A percentile compares a stretch with the other conserved stretches of the same genome.
Evolutionary conservation across 202 grass and related monocot genomes (phyloP).

Genomic region (Tripidium arundinaceum): DNA sequence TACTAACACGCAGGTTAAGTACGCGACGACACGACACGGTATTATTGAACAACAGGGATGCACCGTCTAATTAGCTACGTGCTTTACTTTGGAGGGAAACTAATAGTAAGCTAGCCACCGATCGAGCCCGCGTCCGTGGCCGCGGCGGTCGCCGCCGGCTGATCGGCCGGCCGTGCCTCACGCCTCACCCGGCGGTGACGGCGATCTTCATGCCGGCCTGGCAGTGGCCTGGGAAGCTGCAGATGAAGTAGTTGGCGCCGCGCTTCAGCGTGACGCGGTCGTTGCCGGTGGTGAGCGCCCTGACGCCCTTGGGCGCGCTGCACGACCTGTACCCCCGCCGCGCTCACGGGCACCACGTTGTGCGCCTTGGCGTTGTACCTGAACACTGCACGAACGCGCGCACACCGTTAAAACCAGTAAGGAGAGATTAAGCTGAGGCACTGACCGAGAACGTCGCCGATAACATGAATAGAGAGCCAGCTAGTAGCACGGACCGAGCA

Average conservation of each 20-base stretch:
- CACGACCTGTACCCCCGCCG: constrained; percentile 59
- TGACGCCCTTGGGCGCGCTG: constrained; percentile 38
- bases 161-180: not conserved
- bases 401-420: too few species aligned
- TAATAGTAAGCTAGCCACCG: not conserved
- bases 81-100: not conserved
- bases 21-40: not conserved
- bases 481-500: constrained; percentile 49
- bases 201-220: constrained; percentile 77
- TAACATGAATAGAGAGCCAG: not conserved
- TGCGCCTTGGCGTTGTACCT: constrained; percentile 58
- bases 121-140: too few species aligned
- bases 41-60: not conserved
- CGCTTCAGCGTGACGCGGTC: constrained; percentile 78
- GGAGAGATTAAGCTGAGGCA: not conserved
- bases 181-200: constrained; percentile 48
- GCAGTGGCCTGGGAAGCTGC: constrained; percentile 72
- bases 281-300: constrained; percentile 47
- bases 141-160: not conserved
- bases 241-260: constrained; percentile 84
- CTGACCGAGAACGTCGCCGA: too few species aligned
- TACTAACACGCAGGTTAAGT: not conserved
- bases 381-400: constrained; percentile 50
- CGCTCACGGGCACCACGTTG: constrained; percentile 71
- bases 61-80: not conserved